Conservation (phyloP, 768 basidiomycete genomes). For the Phaeotremella fagi region DNA sequence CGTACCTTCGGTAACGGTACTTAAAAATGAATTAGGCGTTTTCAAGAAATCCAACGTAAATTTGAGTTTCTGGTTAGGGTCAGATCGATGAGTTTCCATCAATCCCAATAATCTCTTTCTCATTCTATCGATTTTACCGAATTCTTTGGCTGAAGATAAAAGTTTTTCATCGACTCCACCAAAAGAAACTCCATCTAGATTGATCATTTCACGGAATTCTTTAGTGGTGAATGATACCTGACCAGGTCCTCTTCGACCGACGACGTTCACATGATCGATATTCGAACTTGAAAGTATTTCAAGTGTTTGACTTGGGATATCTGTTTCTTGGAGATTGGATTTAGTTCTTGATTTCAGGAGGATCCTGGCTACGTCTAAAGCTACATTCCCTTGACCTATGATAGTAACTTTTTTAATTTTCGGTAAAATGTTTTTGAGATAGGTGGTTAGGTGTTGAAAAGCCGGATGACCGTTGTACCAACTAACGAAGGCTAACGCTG, state of each 20-base stretch:
- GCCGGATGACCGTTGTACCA: constrained; percentile 96
- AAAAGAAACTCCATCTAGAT: constrained; percentile 60
- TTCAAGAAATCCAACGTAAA: constrained; percentile 46
- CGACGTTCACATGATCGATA: constrained; percentile 72
- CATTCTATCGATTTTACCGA: constrained; percentile 45
- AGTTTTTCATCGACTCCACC: constrained; percentile 29
- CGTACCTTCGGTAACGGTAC: neutral
- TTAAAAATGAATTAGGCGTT: constrained; percentile 34
- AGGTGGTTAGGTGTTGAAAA: constrained; percentile 60
- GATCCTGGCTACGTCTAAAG: constrained; percentile 85
- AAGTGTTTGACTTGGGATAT: constrained; percentile 72
- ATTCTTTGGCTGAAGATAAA: constrained; percentile 33
- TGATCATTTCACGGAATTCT: constrained; percentile 79
- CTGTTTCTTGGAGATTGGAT: constrained; percentile 66
- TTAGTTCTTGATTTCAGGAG: constrained; percentile 65
- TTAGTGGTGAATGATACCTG: constrained; percentile 89
- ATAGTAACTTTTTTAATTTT: constrained; percentile 67
- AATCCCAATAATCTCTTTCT: constrained; percentile 49
- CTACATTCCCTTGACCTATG: constrained; percentile 92
- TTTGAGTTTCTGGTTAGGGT: constrained; percentile 10
- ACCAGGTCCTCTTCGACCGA: constrained; percentile 78
- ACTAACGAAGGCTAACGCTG: constrained; percentile 80
- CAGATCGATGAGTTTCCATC: constrained; percentile 38
- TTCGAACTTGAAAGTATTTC: constrained; percentile 60
- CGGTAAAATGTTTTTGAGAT: too few relatives aligned